Conservation (phyloP, 2,329 filamentous ascomycete genomes). For the Ampelomyces quisqualis region DNA sequence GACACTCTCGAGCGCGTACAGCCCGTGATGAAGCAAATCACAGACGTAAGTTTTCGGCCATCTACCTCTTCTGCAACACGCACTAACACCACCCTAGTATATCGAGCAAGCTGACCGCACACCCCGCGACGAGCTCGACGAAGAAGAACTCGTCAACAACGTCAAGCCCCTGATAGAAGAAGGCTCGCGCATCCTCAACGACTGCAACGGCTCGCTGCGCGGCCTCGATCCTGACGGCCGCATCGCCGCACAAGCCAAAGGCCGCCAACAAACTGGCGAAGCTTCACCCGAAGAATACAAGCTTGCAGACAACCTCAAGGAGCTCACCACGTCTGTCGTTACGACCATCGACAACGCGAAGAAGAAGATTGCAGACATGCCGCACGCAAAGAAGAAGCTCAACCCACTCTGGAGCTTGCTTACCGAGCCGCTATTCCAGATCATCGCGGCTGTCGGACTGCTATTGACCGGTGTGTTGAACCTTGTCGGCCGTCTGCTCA, state of each 20-base stretch:
- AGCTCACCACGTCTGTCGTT: constrained; percentile 77
- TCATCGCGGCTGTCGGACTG: constrained; percentile 83
- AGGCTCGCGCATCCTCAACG: constrained; percentile 75
- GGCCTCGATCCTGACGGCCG: constrained; percentile 86
- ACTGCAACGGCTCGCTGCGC: constrained; percentile 83
- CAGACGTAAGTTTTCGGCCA: constrained; percentile 58
- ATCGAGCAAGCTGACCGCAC: constrained; percentile 79
- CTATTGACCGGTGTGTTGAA: constrained; percentile 80
- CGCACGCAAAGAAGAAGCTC: constrained; percentile 90
- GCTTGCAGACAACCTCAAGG: constrained; percentile 82
- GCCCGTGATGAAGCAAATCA: constrained; percentile 84
- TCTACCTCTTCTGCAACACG: neutral
- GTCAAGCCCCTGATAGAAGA: constrained; percentile 89
- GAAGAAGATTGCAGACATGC: constrained; percentile 87
- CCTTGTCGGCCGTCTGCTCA: constrained; percentile 77
- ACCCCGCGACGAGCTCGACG: constrained; percentile 83
- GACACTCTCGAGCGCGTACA: constrained; percentile 81
- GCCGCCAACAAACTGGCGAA: constrained; percentile 71
- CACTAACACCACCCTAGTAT: constrained; percentile 54
- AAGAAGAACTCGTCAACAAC: constrained; percentile 81
- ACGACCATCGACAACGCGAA: constrained; percentile 84
- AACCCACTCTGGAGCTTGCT: constrained; percentile 86
- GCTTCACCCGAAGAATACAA: constrained; percentile 81
- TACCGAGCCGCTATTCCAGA: constrained; percentile 86
- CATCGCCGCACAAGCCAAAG: constrained; percentile 82